Percentiles rank a stretch among this genome's conserved stretches.
These are phyloP conservation scores for Podila minutissima DNA, from an alignment of 192 early-diverging fungal genomes.

Conservation along the genomic window DNA sequence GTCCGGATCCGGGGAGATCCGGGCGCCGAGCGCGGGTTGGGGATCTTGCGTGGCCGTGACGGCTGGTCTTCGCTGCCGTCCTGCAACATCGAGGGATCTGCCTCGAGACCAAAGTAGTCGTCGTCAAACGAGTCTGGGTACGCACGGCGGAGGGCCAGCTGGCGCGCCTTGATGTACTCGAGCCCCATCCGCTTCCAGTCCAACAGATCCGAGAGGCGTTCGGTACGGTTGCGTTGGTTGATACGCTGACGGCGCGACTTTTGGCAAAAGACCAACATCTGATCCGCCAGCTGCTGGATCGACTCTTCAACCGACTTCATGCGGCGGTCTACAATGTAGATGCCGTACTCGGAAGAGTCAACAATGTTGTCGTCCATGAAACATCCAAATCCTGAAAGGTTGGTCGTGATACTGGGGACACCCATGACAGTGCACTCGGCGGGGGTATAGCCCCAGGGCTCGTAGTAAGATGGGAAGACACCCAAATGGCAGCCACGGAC, in stretches of 20 bases:
- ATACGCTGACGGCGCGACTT: slow-evolving; percentile 97
- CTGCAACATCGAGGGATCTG: slow-evolving; percentile 6
- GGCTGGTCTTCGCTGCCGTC: slow-evolving; percentile 9
- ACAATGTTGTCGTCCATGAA: slow-evolving; percentile 97
- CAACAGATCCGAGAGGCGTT: slow-evolving; percentile 92
- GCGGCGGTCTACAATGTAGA: slow-evolving; percentile 96
- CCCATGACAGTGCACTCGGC: slow-evolving; percentile 99
- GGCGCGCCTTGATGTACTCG: slow-evolving; percentile 97
- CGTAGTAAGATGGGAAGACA: slow-evolving; percentile 97
- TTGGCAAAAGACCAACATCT: slow-evolving; percentile 94
- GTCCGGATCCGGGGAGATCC: slow-evolving; percentile 79
- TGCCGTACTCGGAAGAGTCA: slow-evolving; percentile 93
- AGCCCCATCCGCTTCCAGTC: slow-evolving; percentile 99
- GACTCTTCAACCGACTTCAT: slow-evolving; percentile 93
- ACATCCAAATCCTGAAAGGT: slow-evolving; percentile 97
- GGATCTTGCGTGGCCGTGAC: slow-evolving; percentile 69
- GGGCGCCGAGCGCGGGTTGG: slow-evolving; percentile 89
- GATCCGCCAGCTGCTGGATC: slow-evolving; percentile 83
- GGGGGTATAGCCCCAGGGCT: slow-evolving; percentile 98
- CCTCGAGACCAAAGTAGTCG: slow-evolving; percentile 54
- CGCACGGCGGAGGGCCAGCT: slow-evolving; percentile 87
- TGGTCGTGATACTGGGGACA: slow-evolving; percentile 95
- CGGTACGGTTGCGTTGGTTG: slow-evolving; percentile 97
- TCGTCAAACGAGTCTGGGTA: slow-evolving; percentile 89
- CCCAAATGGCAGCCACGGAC: slow-evolving; percentile 96